Evolutionary conservation across 352 stramenopile species (phyloP).

Genomic region (Blastocystis sp.): DNA sequence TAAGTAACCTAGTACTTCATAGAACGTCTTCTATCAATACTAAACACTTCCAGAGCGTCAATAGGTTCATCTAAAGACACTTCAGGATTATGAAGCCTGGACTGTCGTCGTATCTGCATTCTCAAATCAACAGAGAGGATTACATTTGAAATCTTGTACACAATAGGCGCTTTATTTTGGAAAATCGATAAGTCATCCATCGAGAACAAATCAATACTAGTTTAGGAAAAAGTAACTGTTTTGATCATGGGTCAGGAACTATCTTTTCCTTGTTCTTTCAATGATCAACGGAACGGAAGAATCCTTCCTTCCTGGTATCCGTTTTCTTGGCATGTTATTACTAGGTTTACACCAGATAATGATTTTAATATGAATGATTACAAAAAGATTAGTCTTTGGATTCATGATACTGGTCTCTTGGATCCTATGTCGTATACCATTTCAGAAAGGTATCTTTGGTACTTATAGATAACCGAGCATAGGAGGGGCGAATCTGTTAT

Average conservation of each 20-base stretch:
- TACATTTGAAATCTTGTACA: conserved; percentile 61
- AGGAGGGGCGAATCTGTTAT: no score
- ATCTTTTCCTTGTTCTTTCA: no score
- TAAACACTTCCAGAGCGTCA: conserved; percentile 76
- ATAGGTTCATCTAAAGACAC: conserved; percentile 72
- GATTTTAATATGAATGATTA: no score
- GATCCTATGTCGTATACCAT: no score
- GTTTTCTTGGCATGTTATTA: no score
- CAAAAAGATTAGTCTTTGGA: no score
- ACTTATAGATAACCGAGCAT: no score
- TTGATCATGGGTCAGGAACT: not conserved
- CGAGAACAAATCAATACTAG: not conserved
- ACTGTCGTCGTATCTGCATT: conserved; percentile 14
- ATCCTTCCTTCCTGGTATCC: no score
- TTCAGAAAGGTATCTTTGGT: no score
- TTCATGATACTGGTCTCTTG: no score
- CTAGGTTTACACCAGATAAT: no score
- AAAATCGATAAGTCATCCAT: conserved; percentile 59
- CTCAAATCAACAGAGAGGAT: not conserved
- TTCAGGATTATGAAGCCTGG: not conserved
- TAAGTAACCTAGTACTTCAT: conserved; percentile 66
- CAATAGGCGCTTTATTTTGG: conserved; percentile 31
- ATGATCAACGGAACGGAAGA: no score
- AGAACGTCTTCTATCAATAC: conserved; percentile 65
- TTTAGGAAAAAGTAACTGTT: not conserved